Evolutionary conservation across 257 asterid species (phyloP), one percentile per base, ranked within the genome.

Genomic region (Nicotiana undulata): DNA sequence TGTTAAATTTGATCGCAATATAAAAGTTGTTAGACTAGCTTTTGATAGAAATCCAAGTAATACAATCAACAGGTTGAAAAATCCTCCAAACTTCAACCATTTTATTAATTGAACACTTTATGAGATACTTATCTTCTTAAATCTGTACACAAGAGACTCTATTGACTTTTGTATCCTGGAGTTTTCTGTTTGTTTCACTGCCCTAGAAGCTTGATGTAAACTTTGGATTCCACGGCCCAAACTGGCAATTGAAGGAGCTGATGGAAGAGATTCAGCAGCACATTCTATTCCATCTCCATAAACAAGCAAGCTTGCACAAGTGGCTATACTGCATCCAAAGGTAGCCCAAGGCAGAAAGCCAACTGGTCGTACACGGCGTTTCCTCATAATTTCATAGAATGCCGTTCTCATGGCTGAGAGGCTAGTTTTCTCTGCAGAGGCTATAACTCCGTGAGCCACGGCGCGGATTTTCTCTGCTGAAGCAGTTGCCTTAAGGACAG

Each of bases 251-350:
- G 98, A 93, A 70, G 92, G 90, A 81, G 99, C 99, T 2, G 88
- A 82, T 10, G 98, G 99, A 56, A 89, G 81, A 3, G 97, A 95
- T 75, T 95, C 99, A 6, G 91, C 95, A 79, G 85, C 99, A 89
- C 97, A 93, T 83, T 95, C 99, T 51, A 95, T 93, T 40, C 98
- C 97, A 84, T 95, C 99, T 6, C 98, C 98, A 80, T 83, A 93
- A 13, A 80, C 81, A 8, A 95, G 90, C 90, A 95, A 85, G 44
- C 98, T 89, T 0, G 90, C 63, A 63, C 99, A 95, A 28, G 97
- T 90, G n/a, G 94, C 98, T 28, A 93, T 74, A 72, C 99, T 95
- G 79, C 92, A 86, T 53, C 97, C 98, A 55, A 95, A 95, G 26
- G 99, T 91, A n/a, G 90, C 92, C 97, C 91, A 93, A 0, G 98